These are phyloP conservation scores for Berkeleyomyces rouxiae DNA, from an alignment of 2,329 filamentous ascomycete genomes.

Conservation along the genomic window DNA sequence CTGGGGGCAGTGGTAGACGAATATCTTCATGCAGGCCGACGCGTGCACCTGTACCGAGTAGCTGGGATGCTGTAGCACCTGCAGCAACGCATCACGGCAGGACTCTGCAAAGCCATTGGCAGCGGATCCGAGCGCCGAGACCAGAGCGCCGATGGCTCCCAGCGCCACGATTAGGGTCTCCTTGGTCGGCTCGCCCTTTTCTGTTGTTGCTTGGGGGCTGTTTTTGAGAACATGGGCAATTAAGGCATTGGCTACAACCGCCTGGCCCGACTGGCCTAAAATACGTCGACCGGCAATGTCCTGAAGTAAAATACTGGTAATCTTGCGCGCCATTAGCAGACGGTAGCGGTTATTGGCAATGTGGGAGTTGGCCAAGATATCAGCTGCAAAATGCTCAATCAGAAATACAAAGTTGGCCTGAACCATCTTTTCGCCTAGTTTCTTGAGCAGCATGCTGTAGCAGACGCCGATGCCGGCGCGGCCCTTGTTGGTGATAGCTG, in stretches of 20 bases:
- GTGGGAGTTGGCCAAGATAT: slow-evolving; percentile 59
- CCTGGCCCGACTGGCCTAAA: slow-evolving; percentile 75
- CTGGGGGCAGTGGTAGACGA: slow-evolving; percentile 80
- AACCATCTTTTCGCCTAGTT: slow-evolving; percentile 65
- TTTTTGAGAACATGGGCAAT: slow-evolving; percentile 86
- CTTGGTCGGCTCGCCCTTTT: slow-evolving; percentile 77
- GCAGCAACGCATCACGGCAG: slow-evolving; percentile 73
- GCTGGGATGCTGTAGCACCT: slow-evolving; percentile 84
- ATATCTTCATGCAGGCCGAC: slow-evolving; percentile 68
- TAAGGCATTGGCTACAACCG: slow-evolving; percentile 62
- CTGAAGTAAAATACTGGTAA: slow-evolving; percentile 68
- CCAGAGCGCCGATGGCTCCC: slow-evolving; percentile 62
- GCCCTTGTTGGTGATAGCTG: slow-evolving; percentile 61
- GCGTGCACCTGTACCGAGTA: slow-evolving; percentile 91
- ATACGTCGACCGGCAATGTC: slow-evolving; percentile 67
- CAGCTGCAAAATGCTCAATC: slow-evolving; percentile 61
- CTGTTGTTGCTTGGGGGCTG: slow-evolving; percentile 77
- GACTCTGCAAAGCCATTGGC: slow-evolving; percentile 61
- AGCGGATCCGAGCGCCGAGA: slow-evolving; percentile 67
- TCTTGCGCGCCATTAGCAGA: slow-evolving; percentile 67
- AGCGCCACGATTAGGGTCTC: slow-evolving; percentile 65
- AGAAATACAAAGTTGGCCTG: slow-evolving; percentile 71
- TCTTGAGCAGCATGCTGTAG: slow-evolving; percentile 65
- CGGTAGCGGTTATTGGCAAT: slow-evolving; percentile 78
- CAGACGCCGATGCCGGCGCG: slow-evolving; percentile 74